A percentile compares a stretch with the other conserved stretches of the same genome.
phyloP scores from a whole-genome alignment of 768 basidiomycete species.

The Infundibulicybe gibba region DNA sequence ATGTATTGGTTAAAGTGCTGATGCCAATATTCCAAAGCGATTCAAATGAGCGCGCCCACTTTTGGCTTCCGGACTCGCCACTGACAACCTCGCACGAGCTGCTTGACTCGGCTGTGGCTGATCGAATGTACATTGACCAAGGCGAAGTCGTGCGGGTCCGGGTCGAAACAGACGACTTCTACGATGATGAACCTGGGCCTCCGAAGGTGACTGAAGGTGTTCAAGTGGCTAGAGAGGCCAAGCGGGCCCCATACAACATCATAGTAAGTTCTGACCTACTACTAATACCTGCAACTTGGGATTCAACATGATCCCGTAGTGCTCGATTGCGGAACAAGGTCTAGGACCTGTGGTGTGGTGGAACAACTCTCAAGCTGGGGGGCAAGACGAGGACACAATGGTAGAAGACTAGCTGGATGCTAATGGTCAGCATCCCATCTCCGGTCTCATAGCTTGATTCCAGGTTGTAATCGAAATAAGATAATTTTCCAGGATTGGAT shows the following conservation, averaged over 20 bases:
- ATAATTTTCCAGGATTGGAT: too few species aligned
- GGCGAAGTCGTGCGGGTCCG: constrained; percentile 75
- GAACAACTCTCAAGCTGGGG: constrained; percentile 48
- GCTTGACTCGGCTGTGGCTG: constrained; percentile 60
- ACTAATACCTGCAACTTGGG: neutral
- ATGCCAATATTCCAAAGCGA: constrained; percentile 43
- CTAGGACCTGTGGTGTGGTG: constrained; percentile 77
- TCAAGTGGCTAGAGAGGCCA: constrained; percentile 44
- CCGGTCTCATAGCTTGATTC: neutral
- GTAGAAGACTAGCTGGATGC: constrained; percentile 28
- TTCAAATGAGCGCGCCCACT: constrained; percentile 77
- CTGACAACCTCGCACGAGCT: constrained; percentile 54
- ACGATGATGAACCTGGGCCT: constrained; percentile 83
- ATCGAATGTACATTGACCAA: constrained; percentile 80
- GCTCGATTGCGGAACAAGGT: constrained; percentile 81
- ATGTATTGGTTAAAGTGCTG: neutral
- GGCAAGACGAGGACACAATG: constrained; percentile 33
- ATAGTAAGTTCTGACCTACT: constrained; percentile 40
- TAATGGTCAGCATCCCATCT: constrained; percentile 1
- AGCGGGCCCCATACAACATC: constrained; percentile 64
- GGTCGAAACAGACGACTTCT: constrained; percentile 80
- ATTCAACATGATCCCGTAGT: constrained; percentile 34
- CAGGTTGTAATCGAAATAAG: too few species aligned
- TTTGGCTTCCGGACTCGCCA: constrained; percentile 71
- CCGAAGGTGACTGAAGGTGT: constrained; percentile 74